Conservation (phyloP, 1,284 basidiomycete genomes). For the Cryptococcus sp. region DNA sequence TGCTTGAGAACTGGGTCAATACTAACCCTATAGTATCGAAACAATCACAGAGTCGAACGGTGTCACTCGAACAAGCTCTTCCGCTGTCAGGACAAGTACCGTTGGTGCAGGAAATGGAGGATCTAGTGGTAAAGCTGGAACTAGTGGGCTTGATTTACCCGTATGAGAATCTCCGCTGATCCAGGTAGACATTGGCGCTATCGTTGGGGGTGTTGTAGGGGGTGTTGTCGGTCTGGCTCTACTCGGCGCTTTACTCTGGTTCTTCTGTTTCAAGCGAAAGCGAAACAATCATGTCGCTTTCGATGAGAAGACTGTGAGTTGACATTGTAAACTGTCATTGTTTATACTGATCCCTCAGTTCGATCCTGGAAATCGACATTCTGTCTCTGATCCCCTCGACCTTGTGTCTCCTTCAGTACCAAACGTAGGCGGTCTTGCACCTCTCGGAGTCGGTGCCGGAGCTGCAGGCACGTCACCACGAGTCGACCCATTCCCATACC, state of each 20-base stretch:
- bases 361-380: constrained; percentile 40
- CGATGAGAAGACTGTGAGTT: constrained; percentile 46
- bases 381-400: constrained; percentile 39
- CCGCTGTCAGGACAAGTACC: background rate
- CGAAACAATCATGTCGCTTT: constrained; percentile 37
- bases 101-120: background rate
- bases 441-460: constrained; percentile 4
- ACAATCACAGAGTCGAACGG: constrained; percentile 4
- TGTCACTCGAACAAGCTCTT: background rate
- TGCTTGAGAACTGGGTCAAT: background rate
- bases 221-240: constrained; percentile 38
- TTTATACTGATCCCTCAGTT: constrained; percentile 17
- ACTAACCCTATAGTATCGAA: background rate
- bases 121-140: background rate
- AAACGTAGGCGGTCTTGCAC: constrained; percentile 17
- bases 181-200: constrained; percentile 38
- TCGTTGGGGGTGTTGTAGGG: constrained; percentile 48
- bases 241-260: constrained; percentile 32
- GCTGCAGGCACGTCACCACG: constrained; percentile 6
- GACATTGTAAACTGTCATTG: background rate
- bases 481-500: constrained; percentile 32
- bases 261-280: constrained; percentile 34
- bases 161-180: background rate
- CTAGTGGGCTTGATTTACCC: constrained; percentile 5
- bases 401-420: constrained; percentile 28